Evolutionary conservation across 164 flowering plant species (phyloP).

Genomic region (Macadamia tetraphylla): DNA sequence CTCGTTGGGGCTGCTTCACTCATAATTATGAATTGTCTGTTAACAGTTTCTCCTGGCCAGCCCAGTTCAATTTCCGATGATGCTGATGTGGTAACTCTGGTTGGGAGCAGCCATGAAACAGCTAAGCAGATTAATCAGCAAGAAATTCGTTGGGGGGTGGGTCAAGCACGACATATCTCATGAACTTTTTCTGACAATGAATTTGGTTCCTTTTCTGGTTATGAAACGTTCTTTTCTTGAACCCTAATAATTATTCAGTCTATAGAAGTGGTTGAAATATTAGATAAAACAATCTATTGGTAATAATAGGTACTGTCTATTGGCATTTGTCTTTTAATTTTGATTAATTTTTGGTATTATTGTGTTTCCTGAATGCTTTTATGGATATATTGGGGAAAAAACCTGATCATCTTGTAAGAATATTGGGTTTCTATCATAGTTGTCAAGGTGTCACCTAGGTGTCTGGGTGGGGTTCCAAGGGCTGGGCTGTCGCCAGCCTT

Average conservation of each 20-base stretch:
- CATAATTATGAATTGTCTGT: constrained; percentile 2
- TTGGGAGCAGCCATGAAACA: constrained; percentile 69
- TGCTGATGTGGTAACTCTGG: constrained; percentile 60
- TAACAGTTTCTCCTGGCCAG: constrained; percentile 86
- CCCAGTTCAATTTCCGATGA: constrained; percentile 87
- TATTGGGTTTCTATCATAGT: background rate
- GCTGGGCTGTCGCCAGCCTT: too few species aligned
- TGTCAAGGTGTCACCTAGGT: too few species aligned
- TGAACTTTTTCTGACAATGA: background rate
- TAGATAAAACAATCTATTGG: too few species aligned
- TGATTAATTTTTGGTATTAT: too few species aligned
- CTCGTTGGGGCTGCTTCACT: constrained; percentile 1
- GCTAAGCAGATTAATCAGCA: constrained; percentile 77
- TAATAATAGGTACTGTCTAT: too few species aligned
- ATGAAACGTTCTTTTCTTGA: background rate
- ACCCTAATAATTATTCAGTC: too few species aligned
- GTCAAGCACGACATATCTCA: constrained; percentile 17
- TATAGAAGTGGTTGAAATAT: too few species aligned
- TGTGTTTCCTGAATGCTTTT: background rate
- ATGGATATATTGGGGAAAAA: background rate
- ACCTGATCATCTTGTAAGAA: background rate
- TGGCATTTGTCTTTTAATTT: background rate
- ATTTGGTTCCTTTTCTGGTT: constrained; percentile 3
- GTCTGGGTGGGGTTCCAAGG: too few species aligned
- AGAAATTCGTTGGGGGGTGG: constrained; percentile 98